phyloP scores from a whole-genome alignment of 768 basidiomycete genomes.

The Russula dissimulans region DNA sequence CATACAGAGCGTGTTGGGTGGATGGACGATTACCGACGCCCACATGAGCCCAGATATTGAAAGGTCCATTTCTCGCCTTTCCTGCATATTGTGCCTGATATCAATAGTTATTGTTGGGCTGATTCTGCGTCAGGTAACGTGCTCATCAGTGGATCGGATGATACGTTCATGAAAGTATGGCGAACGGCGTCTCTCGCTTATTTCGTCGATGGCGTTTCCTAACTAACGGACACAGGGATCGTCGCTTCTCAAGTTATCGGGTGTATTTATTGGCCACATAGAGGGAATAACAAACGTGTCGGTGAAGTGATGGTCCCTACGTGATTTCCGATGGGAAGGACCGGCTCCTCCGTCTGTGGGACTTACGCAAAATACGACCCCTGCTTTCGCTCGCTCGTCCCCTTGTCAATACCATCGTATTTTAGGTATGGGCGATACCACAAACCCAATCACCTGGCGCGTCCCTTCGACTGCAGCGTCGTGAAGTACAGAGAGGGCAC shows the following conservation, averaged over 20 bases:
- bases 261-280: conserved; percentile 90
- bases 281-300: conserved; percentile 94
- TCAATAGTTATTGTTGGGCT: conserved; percentile 95
- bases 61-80: conserved; percentile 37
- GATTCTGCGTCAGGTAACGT: conserved; percentile 90
- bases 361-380: conserved; percentile 85
- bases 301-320: conserved; percentile 93
- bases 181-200: conserved; percentile 29
- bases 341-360: conserved; percentile 86
- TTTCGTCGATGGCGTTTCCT: neutral
- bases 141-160: conserved; percentile 91
- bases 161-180: conserved; percentile 94
- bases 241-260: conserved; percentile 68
- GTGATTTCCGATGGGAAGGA: conserved; percentile 95
- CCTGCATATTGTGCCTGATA: conserved; percentile 42
- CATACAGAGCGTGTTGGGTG: conserved; percentile 64
- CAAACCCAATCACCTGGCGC: conserved; percentile 49
- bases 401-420: neutral
- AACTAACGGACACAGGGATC: conserved; percentile 33
- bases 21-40: conserved; percentile 94
- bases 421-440: conserved; percentile 57
- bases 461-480: conserved; percentile 86
- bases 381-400: neutral
- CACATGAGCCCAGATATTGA: conserved; percentile 86
- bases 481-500: conserved; percentile 95